These are phyloP conservation scores for Fusarium dimerum DNA, from an alignment of 2,329 filamentous ascomycete species.

Conservation along the genomic window DNA sequence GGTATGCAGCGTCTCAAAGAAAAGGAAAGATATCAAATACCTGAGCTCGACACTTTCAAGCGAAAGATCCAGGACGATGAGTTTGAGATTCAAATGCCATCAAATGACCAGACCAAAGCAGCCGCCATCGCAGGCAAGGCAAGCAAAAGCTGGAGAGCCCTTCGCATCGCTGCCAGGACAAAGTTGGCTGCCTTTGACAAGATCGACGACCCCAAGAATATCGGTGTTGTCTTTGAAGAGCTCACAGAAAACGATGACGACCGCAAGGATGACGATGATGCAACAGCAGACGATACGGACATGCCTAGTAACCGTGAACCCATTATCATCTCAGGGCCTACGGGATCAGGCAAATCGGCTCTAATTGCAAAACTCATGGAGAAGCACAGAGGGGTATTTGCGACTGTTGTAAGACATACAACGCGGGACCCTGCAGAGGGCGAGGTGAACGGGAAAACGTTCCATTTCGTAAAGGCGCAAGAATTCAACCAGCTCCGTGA, in stretches of 20 bases:
- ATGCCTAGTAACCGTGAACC: slow-evolving; percentile 52
- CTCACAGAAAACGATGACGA: slow-evolving; percentile 41
- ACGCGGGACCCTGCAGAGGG: slow-evolving; percentile 51
- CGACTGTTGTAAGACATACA: slow-evolving; percentile 55
- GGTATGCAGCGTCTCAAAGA: slow-evolving; percentile 72
- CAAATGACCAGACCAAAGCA: slow-evolving; percentile 58
- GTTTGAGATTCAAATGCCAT: slow-evolving; percentile 83
- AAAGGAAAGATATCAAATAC: slow-evolving; percentile 63
- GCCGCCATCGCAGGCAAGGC: slow-evolving; percentile 69
- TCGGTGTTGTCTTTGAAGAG: slow-evolving; percentile 58
- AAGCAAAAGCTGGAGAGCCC: slow-evolving; percentile 87
- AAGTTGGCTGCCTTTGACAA: slow-evolving; percentile 81
- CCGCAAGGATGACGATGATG: slow-evolving; percentile 37
- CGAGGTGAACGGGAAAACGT: slow-evolving; percentile 53
- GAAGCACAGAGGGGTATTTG: slow-evolving; percentile 66
- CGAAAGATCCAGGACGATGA: slow-evolving; percentile 76
- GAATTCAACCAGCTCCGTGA: slow-evolving; percentile 61
- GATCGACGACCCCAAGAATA: slow-evolving; percentile 79
- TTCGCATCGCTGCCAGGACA: slow-evolving; percentile 75
- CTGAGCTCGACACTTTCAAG: slow-evolving; percentile 70
- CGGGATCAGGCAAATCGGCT: slow-evolving; percentile 62
- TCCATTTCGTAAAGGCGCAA: slow-evolving; percentile 57
- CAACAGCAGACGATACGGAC: slow-evolving; percentile 33
- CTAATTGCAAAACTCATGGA: slow-evolving; percentile 64
- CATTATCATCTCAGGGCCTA: slow-evolving; percentile 69